These are phyloP conservation scores for Aspergillus funiculosus DNA, from an alignment of 495 filamentous ascomycete species.

Conservation along the genomic window DNA sequence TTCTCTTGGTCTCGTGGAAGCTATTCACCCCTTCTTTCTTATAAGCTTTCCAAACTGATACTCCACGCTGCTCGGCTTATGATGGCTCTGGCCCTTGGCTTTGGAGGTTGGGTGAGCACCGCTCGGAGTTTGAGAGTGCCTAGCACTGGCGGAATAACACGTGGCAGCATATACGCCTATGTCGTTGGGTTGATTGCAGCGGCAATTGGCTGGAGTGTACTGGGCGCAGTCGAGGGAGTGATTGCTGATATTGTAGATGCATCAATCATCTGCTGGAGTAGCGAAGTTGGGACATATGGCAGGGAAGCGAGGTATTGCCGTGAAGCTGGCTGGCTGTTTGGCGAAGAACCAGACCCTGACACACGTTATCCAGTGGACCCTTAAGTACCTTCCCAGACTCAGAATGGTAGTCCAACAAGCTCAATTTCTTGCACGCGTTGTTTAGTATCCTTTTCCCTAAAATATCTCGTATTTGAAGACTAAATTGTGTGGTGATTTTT, in stretches of 20 bases:
- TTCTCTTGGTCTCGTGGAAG: slow-evolving; percentile 37
- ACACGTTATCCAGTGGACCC: slow-evolving; percentile 3
- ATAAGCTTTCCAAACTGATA: slow-evolving; percentile 84
- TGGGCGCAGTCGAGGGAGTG: slow-evolving; percentile 94
- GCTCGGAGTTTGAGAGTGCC: slow-evolving; percentile 62
- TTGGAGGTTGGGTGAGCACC: slow-evolving; percentile 96
- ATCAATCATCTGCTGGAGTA: slow-evolving; percentile 87
- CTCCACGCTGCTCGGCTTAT: slow-evolving; percentile 85
- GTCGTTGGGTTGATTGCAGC: slow-evolving; percentile 86
- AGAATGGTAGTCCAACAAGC: not conserved
- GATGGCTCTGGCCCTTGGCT: slow-evolving; percentile 81
- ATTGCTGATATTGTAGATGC: slow-evolving; percentile 90
- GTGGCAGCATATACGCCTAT: slow-evolving; percentile 91
- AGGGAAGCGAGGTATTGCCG: slow-evolving; percentile 75
- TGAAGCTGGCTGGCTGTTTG: slow-evolving; percentile 79
- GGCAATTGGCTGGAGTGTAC: slow-evolving; percentile 88
- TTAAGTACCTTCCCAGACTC: slow-evolving; percentile 1
- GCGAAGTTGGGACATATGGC: slow-evolving; percentile 65
- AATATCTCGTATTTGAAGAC: too few species aligned
- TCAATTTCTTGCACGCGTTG: not conserved
- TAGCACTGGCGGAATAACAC: slow-evolving; percentile 47
- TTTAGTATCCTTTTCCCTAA: too few species aligned
- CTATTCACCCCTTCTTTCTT: slow-evolving; percentile 54
- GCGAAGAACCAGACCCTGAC: slow-evolving; percentile 34
- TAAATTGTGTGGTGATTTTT: too few species aligned